Percentiles rank a stretch among this genome's conserved stretches.
Conservation (phyloP, 2,329 filamentous ascomycete genomes). For the Harringtonia lauricola region DNA sequence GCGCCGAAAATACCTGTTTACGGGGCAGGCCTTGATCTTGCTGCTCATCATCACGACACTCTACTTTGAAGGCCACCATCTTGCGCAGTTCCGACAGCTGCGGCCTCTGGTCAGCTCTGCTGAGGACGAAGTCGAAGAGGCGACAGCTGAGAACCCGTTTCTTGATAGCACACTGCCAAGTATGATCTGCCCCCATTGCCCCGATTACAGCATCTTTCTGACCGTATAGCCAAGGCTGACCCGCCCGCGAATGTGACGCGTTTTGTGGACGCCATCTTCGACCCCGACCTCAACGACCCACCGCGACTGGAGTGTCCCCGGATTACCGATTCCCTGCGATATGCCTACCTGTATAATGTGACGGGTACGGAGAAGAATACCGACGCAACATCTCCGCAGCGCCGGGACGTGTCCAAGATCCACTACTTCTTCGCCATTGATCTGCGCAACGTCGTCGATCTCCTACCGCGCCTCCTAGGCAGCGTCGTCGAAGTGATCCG, state of each 20-base stretch:
- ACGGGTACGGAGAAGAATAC: too few species aligned
- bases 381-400: background rate
- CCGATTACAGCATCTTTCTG: too few species aligned
- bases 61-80: conserved; percentile 7
- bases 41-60: conserved; percentile 7
- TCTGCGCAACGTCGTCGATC: conserved; percentile 28
- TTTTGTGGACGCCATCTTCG: conserved; percentile 12
- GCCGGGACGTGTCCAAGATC: background rate
- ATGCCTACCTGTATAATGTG: conserved; percentile 9
- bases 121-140: too few species aligned
- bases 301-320: conserved; percentile 10
- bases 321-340: conserved; percentile 1
- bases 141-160: too few species aligned
- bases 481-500: conserved; percentile 27
- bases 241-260: conserved; percentile 2
- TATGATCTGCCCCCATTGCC: too few species aligned
- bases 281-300: conserved; percentile 3
- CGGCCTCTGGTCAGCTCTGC: background rate
- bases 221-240: too few species aligned
- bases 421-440: conserved; percentile 43
- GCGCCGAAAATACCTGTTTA: conserved; percentile 6
- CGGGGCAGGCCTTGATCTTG: conserved; percentile 6
- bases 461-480: conserved; percentile 40
- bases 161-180: too few species aligned
- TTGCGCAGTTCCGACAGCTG: background rate